Evolutionary conservation across 805 yeast genomes (phyloP), one percentile per base, ranked within the genome.

Genomic region (Trichomonascus vanleenenianus): DNA sequence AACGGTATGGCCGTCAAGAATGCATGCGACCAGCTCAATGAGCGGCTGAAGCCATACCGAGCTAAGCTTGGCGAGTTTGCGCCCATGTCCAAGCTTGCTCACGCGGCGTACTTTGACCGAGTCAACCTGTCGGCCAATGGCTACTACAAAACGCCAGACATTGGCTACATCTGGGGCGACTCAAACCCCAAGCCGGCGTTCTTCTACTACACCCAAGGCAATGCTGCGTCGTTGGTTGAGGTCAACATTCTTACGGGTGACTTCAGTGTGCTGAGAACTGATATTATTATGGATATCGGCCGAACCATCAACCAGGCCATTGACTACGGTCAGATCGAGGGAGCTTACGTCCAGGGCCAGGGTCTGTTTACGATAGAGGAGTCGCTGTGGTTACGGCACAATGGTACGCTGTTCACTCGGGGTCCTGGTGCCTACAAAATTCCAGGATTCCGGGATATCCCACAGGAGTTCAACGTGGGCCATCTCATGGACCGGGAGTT

Each of bases 351-450:
- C 10, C 76, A 72, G 56, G 76, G 76, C 19, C 71, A 71, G 60
- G 76, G 76, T 3, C 61, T 72, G 25, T 72, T 67, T 51, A 72
- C 76, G 1, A 66, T 72, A 54, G 76, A 72, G 47, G 75, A 72
- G 51, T 67, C 73, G 1, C 52, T 72, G 39, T 72, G 76, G 75
- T 55, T 70, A 37, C 63, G 64, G 43, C 27, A 22, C 27, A 66
- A 62, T 30, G 74, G 75, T 18, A 56, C 66, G 1, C 52, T 72
- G 30, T 64, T 69, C 46, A 72, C 76, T 0, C 59, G 73, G 16
- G 76, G 76, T 1, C 76, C 76, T 11, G 76, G 76, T 18, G 65
- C 66, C 30, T 72, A 72, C 55, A 72, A 72, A 63, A 72, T 72
- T 30, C 76, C 76, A 2, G 76, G 76, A 3, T 72, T 72, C 56